Evolutionary conservation across 441 rosid species (phyloP).

Genomic region (Erodium texanum): DNA sequence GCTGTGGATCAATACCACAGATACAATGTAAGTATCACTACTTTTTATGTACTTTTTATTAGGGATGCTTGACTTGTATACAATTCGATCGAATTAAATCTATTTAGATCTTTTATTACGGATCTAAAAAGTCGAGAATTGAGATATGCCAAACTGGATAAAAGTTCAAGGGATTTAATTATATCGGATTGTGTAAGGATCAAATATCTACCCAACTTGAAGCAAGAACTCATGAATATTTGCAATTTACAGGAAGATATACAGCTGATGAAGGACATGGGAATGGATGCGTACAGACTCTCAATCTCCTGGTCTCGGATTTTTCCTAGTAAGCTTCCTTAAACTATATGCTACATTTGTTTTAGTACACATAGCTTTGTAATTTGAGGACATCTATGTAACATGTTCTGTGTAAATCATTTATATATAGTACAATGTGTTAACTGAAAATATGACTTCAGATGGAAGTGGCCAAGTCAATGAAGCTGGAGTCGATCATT

Average conservation of each 20-base stretch:
- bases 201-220: no score
- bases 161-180: no score
- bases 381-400: background rate
- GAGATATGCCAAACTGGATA: no score
- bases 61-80: no score
- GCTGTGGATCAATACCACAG: slow-evolving; percentile 87
- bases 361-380: no score
- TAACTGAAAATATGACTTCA: slow-evolving; percentile 11
- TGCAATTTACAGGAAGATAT: slow-evolving; percentile 47
- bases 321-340: slow-evolving; percentile 41
- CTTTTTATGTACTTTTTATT: no score
- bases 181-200: no score
- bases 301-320: slow-evolving; percentile 67
- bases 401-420: background rate
- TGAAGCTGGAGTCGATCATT: slow-evolving; percentile 60
- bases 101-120: no score
- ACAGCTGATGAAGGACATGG: slow-evolving; percentile 66
- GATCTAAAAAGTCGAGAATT: no score
- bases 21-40: slow-evolving; percentile 26
- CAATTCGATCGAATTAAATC: no score
- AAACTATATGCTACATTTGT: background rate
- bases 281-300: slow-evolving; percentile 63
- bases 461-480: slow-evolving; percentile 79
- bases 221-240: no score
- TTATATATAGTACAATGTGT: background rate